A percentile compares a stretch with the other conserved stretches of the same genome.
phyloP scores from a whole-genome alignment of 2,329 filamentous ascomycete genomes.

The Drechslerella dactyloides region DNA sequence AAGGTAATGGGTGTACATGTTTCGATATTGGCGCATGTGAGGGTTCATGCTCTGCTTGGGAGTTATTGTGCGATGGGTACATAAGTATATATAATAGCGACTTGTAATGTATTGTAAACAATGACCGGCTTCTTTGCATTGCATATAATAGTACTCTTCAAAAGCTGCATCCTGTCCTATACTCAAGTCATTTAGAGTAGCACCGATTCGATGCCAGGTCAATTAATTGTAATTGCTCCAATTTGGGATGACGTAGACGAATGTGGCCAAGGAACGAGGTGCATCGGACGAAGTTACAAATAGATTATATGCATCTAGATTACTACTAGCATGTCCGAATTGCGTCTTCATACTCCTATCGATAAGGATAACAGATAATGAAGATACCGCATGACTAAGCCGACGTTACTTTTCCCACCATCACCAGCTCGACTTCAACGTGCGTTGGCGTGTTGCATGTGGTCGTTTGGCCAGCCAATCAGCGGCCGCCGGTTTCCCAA shows the following conservation, averaged over 20 bases:
- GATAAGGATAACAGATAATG: no score
- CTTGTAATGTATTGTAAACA: constrained; percentile 2
- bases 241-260: no score
- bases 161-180: no score
- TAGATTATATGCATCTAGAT: background rate
- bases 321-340: background rate
- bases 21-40: background rate
- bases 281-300: no score
- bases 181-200: no score
- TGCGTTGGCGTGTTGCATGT: constrained; percentile 30
- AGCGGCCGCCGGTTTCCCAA: constrained; percentile 27
- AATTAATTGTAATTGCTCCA: no score
- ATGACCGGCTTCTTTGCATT: background rate
- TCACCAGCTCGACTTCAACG: background rate
- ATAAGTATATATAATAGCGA: no score
- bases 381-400: no score
- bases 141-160: background rate
- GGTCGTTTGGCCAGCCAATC: constrained; percentile 35
- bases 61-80: constrained; percentile 7
- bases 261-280: no score
- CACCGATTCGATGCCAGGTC: no score
- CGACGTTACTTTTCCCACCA: background rate
- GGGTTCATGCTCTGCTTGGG: background rate
- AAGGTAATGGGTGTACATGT: background rate
- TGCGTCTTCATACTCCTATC: no score